Evolutionary conservation across 306 rosid genomes (phyloP).

Genomic region (Calophaca sinica): DNA sequence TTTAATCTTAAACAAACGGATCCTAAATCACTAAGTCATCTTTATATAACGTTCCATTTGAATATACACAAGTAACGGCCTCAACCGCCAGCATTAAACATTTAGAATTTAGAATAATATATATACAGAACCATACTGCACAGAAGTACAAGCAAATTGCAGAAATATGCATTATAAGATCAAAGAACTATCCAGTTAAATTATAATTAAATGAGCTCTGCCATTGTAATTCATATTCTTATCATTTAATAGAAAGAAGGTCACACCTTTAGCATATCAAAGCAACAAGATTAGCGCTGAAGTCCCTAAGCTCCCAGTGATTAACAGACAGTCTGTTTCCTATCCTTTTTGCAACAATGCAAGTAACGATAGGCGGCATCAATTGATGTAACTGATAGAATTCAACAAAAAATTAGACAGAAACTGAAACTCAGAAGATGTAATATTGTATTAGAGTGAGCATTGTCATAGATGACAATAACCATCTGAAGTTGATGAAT

Average conservation of each 20-base stretch:
- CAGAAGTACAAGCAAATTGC: background rate
- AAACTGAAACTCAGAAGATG: slow-evolving; percentile 34
- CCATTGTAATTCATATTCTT: slow-evolving; percentile 3
- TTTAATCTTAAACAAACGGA: too few relatives aligned
- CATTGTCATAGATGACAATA: slow-evolving; percentile 23
- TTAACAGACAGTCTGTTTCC: slow-evolving; percentile 80
- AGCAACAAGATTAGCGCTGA: slow-evolving; percentile 79
- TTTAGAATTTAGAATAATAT: background rate
- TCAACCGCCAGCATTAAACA: slow-evolving; percentile 23
- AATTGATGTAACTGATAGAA: slow-evolving; percentile 82
- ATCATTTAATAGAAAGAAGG: slow-evolving; percentile 37
- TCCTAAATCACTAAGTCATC: background rate
- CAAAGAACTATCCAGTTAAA: slow-evolving; percentile 18
- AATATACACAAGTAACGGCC: slow-evolving; percentile 26
- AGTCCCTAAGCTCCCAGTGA: slow-evolving; percentile 95
- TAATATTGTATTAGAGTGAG: slow-evolving; percentile 7
- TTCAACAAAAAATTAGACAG: slow-evolving; percentile 47
- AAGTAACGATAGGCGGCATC: slow-evolving; percentile 92
- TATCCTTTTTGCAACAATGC: slow-evolving; percentile 81
- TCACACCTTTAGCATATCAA: slow-evolving; percentile 85
- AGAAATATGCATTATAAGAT: slow-evolving; percentile 11
- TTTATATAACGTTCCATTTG: background rate
- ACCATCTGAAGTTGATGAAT: slow-evolving; percentile 20
- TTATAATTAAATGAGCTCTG: slow-evolving; percentile 16
- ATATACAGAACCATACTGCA: background rate